These are phyloP conservation scores for Nicotiana attenuata DNA, from an alignment of 257 asterid species.

Conservation along the genomic window DNA sequence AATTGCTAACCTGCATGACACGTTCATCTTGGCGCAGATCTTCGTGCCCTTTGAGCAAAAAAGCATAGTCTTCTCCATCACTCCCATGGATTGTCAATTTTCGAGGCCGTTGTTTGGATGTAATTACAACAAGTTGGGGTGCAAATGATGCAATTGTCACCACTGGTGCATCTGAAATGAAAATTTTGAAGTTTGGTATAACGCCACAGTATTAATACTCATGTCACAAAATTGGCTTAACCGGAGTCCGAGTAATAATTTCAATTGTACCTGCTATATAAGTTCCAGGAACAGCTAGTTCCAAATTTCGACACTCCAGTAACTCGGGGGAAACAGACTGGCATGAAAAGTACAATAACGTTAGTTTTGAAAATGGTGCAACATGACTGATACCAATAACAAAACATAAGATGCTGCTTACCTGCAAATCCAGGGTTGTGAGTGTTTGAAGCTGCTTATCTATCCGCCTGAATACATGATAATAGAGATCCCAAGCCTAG, in stretches of 20 bases:
- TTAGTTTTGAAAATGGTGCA: conserved; percentile 13
- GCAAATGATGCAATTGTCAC: conserved; percentile 92
- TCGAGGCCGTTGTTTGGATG: conserved; percentile 98
- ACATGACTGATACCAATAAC: conserved; percentile 5
- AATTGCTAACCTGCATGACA: conserved; percentile 83
- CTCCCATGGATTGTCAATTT: conserved; percentile 93
- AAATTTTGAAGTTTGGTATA: conserved; percentile 6
- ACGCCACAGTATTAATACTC: background rate
- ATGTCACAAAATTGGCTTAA: background rate
- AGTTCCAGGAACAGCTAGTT: conserved; percentile 98
- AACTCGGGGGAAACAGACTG: conserved; percentile 96
- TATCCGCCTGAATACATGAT: conserved; percentile 88
- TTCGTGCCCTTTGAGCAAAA: conserved; percentile 95
- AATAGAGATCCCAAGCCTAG: conserved; percentile 99
- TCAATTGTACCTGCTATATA: conserved; percentile 69
- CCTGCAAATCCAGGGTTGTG: conserved; percentile 97
- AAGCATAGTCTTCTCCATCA: conserved; percentile 96
- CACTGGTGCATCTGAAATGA: conserved; percentile 69
- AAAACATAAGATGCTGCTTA: conserved; percentile 26
- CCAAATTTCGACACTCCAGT: conserved; percentile 81
- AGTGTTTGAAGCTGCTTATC: conserved; percentile 95
- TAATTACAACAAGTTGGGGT: conserved; percentile 94
- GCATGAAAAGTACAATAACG: conserved; percentile 20
- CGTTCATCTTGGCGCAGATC: conserved; percentile 99
- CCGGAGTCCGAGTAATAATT: background rate